These are phyloP conservation scores for Starmerella lactis-condensi DNA, from an alignment of 805 yeast genomes.

Conservation along the genomic window DNA sequence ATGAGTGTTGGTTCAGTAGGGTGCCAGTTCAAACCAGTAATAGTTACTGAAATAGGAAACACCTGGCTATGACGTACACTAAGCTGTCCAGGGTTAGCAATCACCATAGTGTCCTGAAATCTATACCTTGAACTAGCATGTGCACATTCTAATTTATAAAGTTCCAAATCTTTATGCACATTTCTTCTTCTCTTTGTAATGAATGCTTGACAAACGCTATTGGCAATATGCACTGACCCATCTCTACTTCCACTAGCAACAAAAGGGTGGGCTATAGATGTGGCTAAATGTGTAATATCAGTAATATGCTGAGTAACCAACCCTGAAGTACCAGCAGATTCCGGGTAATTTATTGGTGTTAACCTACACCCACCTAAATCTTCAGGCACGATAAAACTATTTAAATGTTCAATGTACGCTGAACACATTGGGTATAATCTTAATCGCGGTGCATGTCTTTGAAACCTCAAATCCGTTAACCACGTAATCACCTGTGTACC, in stretches of 20 bases:
- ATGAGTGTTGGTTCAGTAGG: slow-evolving; percentile 38
- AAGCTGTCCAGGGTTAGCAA: slow-evolving; percentile 18
- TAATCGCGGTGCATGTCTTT: slow-evolving; percentile 6
- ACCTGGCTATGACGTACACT: slow-evolving; percentile 19
- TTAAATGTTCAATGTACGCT: slow-evolving; percentile 16
- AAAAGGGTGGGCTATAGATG: slow-evolving; percentile 31
- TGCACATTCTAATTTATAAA: slow-evolving; percentile 27
- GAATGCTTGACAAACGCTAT: slow-evolving; percentile 22
- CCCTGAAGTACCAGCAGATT: slow-evolving; percentile 17
- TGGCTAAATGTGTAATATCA: slow-evolving; percentile 25
- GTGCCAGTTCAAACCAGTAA: slow-evolving; percentile 42
- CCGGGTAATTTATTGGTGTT: slow-evolving; percentile 24
- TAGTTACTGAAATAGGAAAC: slow-evolving; percentile 32
- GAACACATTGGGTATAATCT: slow-evolving; percentile 4
- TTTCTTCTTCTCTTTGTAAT: slow-evolving; percentile 16
- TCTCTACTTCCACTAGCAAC: slow-evolving; percentile 33
- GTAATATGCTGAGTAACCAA: slow-evolving; percentile 27
- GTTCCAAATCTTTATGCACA: slow-evolving; percentile 12
- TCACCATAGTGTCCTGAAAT: slow-evolving; percentile 27
- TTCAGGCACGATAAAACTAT: slow-evolving; percentile 27
- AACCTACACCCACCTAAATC: slow-evolving; percentile 26
- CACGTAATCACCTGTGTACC: slow-evolving; percentile 27
- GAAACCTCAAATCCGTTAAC: slow-evolving; percentile 17
- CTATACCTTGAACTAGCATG: slow-evolving; percentile 25
- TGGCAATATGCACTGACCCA: slow-evolving; percentile 29